phyloP scores from a whole-genome alignment of 2,329 filamentous ascomycete species.

The Colletotrichum brevisporum region DNA sequence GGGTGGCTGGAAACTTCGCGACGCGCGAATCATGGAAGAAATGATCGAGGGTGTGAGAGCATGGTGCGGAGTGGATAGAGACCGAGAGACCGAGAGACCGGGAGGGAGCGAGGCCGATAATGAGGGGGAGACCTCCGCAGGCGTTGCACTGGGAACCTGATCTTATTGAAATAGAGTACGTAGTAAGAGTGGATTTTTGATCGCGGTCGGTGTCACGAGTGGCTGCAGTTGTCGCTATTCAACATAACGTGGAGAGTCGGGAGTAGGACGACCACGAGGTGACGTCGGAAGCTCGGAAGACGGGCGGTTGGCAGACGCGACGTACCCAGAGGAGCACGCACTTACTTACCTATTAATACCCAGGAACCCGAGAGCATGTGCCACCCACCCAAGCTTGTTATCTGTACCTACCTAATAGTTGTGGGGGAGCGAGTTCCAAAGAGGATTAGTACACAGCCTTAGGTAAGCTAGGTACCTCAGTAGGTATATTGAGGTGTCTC shows the following conservation, averaged over 20 bases:
- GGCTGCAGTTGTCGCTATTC: neutral
- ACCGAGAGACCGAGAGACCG: neutral
- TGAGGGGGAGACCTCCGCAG: neutral
- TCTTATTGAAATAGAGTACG: too few species aligned
- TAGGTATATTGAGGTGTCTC: too few species aligned
- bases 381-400: too few species aligned
- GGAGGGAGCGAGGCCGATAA: too few species aligned
- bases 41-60: slow-evolving; percentile 13
- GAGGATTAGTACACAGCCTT: too few species aligned
- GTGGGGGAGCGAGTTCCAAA: too few species aligned
- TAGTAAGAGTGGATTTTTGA: neutral
- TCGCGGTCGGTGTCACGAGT: neutral
- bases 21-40: slow-evolving; percentile 30
- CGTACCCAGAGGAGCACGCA: too few species aligned
- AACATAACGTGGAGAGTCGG: neutral
- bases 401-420: too few species aligned
- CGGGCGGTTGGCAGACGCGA: too few species aligned
- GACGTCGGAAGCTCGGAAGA: slow-evolving; percentile 21
- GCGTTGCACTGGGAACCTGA: neutral
- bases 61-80: slow-evolving; percentile 24
- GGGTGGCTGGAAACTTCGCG: slow-evolving; percentile 29
- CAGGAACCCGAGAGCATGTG: too few species aligned
- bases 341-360: too few species aligned
- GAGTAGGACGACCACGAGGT: neutral
- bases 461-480: too few species aligned